A percentile compares a stretch with the other conserved stretches of the same genome.
These are phyloP conservation scores for Aspergillus ellipticus DNA, from an alignment of 495 filamentous ascomycete genomes.

Conservation along the genomic window DNA sequence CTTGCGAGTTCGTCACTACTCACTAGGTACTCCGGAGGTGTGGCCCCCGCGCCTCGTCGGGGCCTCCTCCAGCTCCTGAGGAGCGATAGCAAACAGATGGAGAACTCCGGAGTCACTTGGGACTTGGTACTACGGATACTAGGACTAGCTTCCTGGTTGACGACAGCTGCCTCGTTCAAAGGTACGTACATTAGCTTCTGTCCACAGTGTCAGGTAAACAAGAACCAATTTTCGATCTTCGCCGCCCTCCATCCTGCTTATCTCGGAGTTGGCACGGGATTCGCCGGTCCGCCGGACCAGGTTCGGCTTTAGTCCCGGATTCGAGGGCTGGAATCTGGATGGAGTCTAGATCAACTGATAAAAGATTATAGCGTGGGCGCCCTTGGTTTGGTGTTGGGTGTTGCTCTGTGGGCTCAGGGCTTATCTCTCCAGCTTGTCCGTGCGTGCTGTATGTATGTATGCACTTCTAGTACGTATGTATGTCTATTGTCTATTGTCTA, in stretches of 20 bases:
- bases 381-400: not conserved
- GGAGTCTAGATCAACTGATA: not conserved
- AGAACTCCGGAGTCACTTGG: too few relatives aligned
- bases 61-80: too few relatives aligned
- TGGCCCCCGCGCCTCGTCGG: too few relatives aligned
- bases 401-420: not conserved
- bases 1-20: too few relatives aligned
- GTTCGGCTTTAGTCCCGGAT: not conserved
- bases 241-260: not conserved
- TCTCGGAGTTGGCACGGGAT: not conserved
- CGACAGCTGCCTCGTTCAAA: not conserved
- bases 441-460: too few relatives aligned
- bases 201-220: not conserved
- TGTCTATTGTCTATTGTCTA: too few relatives aligned
- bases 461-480: too few relatives aligned
- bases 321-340: not conserved
- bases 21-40: too few relatives aligned
- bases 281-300: conserved; percentile 1
- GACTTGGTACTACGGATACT: too few relatives aligned
- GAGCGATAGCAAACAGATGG: too few relatives aligned
- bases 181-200: not conserved
- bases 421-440: not conserved
- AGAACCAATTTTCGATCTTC: not conserved
- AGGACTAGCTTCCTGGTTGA: too few relatives aligned
- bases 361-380: not conserved